These are phyloP conservation scores for Ajuga chamaepitys DNA, from an alignment of 257 asterid genomes.

Conservation along the genomic window DNA sequence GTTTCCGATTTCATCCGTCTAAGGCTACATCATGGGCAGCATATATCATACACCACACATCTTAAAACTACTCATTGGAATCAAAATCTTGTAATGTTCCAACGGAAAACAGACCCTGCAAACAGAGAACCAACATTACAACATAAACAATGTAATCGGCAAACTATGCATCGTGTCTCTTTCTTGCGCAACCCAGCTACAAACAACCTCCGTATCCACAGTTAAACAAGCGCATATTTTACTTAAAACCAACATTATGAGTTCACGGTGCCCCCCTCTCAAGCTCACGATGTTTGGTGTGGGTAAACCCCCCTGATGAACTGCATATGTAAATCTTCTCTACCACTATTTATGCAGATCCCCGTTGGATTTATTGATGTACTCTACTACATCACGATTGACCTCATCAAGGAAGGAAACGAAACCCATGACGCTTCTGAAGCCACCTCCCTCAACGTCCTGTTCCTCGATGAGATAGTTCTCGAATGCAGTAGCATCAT, in stretches of 20 bases:
- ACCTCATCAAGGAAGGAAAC: conserved; percentile 88
- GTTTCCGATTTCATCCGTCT: background rate
- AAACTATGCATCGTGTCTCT: background rate
- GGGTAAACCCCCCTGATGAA: too few species aligned
- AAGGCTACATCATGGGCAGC: conserved; percentile 8
- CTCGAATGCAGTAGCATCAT: conserved; percentile 82
- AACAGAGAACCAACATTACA: background rate
- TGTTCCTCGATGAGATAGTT: conserved; percentile 95
- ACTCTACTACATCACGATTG: conserved; percentile 62
- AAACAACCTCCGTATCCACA: conserved; percentile 15
- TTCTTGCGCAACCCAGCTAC: conserved; percentile 13
- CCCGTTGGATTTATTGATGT: conserved; percentile 29
- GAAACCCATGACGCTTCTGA: conserved; percentile 78
- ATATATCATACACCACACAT: conserved; percentile 2
- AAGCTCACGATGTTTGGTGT: too few species aligned
- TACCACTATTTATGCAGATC: conserved; percentile 13
- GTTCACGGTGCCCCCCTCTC: too few species aligned
- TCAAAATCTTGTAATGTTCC: background rate
- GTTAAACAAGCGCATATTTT: background rate
- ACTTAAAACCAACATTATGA: too few species aligned
- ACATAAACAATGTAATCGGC: conserved; percentile 8
- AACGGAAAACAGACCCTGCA: background rate
- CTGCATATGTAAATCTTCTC: background rate
- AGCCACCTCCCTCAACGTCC: conserved; percentile 82
- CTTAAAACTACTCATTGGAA: background rate